These are phyloP conservation scores for Salix brachista DNA, from an alignment of 345 rosid genomes.

Conservation along the genomic window DNA sequence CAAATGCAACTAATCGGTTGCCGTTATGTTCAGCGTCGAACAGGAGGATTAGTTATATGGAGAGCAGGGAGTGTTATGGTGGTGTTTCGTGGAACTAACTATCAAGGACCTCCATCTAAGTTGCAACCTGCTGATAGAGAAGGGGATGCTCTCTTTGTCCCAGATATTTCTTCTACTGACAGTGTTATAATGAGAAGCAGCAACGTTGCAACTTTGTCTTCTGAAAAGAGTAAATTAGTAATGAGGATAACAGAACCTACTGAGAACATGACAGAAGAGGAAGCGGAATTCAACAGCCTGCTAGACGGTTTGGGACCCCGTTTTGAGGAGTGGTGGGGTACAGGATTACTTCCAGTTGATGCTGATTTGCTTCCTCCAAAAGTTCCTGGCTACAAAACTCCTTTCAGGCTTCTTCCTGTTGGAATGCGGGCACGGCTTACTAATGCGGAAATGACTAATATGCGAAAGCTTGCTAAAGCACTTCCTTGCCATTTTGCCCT, in stretches of 20 bases:
- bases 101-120: conserved; percentile 59
- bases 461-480: conserved; percentile 77
- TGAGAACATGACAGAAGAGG: conserved; percentile 69
- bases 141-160: conserved; percentile 58
- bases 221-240: conserved; percentile 37
- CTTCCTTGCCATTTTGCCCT: conserved; percentile 98
- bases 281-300: conserved; percentile 62
- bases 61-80: conserved; percentile 98
- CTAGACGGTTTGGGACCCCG: conserved; percentile 92
- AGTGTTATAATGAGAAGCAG: conserved; percentile 21
- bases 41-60: conserved; percentile 94
- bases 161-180: conserved; percentile 61
- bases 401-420: conserved; percentile 92
- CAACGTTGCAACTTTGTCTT: conserved; percentile 23
- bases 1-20: conserved; percentile 28
- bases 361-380: conserved; percentile 85
- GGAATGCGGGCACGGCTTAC: conserved; percentile 91
- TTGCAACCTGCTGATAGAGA: conserved; percentile 34
- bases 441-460: conserved; percentile 91
- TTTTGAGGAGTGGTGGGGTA: conserved; percentile 98
- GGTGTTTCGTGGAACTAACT: conserved; percentile 76
- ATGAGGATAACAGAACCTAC: conserved; percentile 25
- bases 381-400: conserved; percentile 85
- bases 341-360: conserved; percentile 92
- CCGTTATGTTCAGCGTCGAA: conserved; percentile 77